These are phyloP conservation scores for Avena eriantha DNA, from an alignment of 176 grass and related monocot genomes.

Conservation along the genomic window DNA sequence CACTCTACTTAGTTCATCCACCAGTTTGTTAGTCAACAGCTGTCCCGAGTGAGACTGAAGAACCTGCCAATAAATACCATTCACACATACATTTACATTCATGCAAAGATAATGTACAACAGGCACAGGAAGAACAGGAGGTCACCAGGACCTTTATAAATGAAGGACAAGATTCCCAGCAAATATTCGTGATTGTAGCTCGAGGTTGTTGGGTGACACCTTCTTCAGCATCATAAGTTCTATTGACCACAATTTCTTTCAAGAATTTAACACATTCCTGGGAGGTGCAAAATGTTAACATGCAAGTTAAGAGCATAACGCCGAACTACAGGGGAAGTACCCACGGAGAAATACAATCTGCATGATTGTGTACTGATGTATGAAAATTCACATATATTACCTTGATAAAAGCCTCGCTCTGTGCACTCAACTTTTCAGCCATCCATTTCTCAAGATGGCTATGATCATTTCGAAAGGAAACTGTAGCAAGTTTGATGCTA, in stretches of 20 bases:
- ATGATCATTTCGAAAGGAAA: constrained; percentile 70
- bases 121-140: constrained; percentile 34
- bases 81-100: constrained; percentile 31
- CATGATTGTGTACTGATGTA: background rate
- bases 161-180: constrained; percentile 63
- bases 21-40: constrained; percentile 62
- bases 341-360: constrained; percentile 7
- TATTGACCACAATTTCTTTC: constrained; percentile 65
- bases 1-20: constrained; percentile 83
- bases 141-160: constrained; percentile 74
- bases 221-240: constrained; percentile 46
- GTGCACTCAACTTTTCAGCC: constrained; percentile 64
- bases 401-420: constrained; percentile 76
- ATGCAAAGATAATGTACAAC: constrained; percentile 18
- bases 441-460: constrained; percentile 95
- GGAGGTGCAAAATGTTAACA: constrained; percentile 24
- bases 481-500: constrained; percentile 80
- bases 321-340: constrained; percentile 9
- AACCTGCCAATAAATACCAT: constrained; percentile 59
- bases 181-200: constrained; percentile 53
- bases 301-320: constrained; percentile 32
- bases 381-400: constrained; percentile 52
- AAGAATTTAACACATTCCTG: constrained; percentile 86
- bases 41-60: constrained; percentile 72
- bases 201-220: constrained; percentile 49